These are phyloP conservation scores for Dimargaris xerosporica DNA, from an alignment of 192 early-diverging fungal species.

Conservation along the genomic window DNA sequence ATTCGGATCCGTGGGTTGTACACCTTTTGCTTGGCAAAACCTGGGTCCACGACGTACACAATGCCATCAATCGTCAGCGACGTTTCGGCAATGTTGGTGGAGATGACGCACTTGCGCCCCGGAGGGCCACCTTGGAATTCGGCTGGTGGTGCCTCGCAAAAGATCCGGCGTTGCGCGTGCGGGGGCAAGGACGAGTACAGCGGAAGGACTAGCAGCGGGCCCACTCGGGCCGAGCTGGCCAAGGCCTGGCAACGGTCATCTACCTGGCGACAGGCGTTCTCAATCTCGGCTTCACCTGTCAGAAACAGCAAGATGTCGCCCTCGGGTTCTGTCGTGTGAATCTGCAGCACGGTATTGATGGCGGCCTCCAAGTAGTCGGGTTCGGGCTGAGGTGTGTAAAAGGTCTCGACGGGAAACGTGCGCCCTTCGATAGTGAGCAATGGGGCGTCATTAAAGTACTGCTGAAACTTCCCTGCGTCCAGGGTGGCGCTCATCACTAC, in stretches of 20 bases:
- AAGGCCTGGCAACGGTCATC: constrained; percentile 57
- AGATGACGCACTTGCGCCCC: constrained; percentile 93
- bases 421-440: constrained; percentile 85
- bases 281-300: constrained; percentile 97
- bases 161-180: constrained; percentile 81
- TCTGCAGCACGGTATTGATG: constrained; percentile 86
- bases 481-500: constrained; percentile 97
- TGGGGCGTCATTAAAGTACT: constrained; percentile 93
- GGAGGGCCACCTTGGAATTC: constrained; percentile 58
- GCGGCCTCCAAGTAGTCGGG: constrained; percentile 95
- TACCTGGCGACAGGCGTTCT: constrained; percentile 76
- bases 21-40: constrained; percentile 98
- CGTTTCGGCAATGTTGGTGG: constrained; percentile 97
- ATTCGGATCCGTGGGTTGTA: constrained; percentile 96
- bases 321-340: constrained; percentile 82
- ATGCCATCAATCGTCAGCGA: constrained; percentile 98
- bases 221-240: constrained; percentile 39
- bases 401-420: constrained; percentile 97
- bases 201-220: constrained; percentile 74
- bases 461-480: constrained; percentile 98
- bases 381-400: constrained; percentile 95
- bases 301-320: constrained; percentile 96
- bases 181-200: constrained; percentile 90
- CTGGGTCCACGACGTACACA: constrained; percentile 96
- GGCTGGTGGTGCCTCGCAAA: constrained; percentile 75